These are phyloP conservation scores for Nymphaea colorata DNA, from an alignment of 164 flowering plant species.

Conservation along the genomic window DNA sequence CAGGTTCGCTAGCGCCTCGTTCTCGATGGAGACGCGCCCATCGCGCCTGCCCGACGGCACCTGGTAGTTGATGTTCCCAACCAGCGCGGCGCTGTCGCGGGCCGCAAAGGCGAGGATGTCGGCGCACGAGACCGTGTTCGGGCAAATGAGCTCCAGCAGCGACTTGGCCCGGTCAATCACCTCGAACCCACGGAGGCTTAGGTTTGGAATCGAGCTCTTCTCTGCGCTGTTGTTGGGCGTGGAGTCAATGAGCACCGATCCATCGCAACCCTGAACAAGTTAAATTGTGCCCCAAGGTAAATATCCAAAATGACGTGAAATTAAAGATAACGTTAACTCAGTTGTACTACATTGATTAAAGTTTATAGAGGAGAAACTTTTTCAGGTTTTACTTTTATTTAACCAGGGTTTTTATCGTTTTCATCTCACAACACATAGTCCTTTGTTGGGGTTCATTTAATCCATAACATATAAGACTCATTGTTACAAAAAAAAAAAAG, in stretches of 20 bases:
- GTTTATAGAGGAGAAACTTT: background rate
- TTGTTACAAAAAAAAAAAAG: too few relatives aligned
- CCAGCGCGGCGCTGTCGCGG: constrained; percentile 6
- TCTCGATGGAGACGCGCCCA: background rate
- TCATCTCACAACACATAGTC: too few relatives aligned
- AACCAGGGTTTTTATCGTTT: too few relatives aligned
- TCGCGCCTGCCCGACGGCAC: constrained; percentile 3
- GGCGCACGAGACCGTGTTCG: constrained; percentile 15
- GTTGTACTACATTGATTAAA: too few relatives aligned
- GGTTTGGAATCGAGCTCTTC: constrained; percentile 9
- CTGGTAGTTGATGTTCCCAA: constrained; percentile 3
- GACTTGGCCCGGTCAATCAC: constrained; percentile 12
- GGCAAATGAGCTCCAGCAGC: constrained; percentile 8
- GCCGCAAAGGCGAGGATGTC: constrained; percentile 14
- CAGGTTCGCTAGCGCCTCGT: background rate
- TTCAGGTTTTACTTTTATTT: too few relatives aligned
- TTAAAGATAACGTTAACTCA: too few relatives aligned
- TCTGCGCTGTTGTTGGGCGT: constrained; percentile 3
- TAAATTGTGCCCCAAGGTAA: background rate
- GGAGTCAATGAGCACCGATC: constrained; percentile 11
- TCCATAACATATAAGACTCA: too few relatives aligned
- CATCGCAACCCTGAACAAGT: constrained; percentile 15
- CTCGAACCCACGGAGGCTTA: constrained; percentile 10
- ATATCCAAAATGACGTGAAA: background rate
- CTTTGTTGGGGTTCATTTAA: too few relatives aligned